Conservation (phyloP, 352 stramenopile species). For the Pythium biforme region DNA sequence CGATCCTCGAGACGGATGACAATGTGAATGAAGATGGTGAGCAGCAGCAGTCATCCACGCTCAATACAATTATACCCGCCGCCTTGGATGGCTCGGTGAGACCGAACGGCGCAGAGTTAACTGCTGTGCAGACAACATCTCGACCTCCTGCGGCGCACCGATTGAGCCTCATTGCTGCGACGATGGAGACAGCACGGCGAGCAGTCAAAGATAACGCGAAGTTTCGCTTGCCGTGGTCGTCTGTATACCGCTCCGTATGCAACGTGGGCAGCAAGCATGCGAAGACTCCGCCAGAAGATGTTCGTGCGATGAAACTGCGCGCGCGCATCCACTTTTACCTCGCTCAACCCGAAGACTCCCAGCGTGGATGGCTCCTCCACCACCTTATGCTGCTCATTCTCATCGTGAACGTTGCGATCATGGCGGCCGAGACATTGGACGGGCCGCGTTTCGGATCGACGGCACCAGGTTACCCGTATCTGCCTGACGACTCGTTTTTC, state of each 20-base stretch:
- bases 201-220: too few species aligned
- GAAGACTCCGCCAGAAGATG: slow-evolving; percentile 16
- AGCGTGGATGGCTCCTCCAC: slow-evolving; percentile 39
- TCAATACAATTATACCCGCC: background rate
- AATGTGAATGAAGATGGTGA: slow-evolving; percentile 7
- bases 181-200: background rate
- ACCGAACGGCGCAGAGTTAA: background rate
- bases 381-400: slow-evolving; percentile 38
- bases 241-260: background rate
- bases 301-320: slow-evolving; percentile 35
- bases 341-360: slow-evolving; percentile 39
- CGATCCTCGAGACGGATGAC: slow-evolving; percentile 29
- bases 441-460: slow-evolving; percentile 49
- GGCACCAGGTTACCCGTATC: slow-evolving; percentile 55
- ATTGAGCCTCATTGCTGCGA: too few species aligned
- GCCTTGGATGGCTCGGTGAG: background rate
- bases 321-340: slow-evolving; percentile 42
- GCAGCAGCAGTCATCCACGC: slow-evolving; percentile 2
- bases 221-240: too few species aligned
- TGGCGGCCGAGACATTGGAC: slow-evolving; percentile 68
- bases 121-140: too few species aligned
- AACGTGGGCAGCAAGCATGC: slow-evolving; percentile 13
- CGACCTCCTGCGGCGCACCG: too few species aligned
- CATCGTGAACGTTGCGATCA: slow-evolving; percentile 39
- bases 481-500: slow-evolving; percentile 42